Percentiles rank a stretch among this genome's conserved stretches.
Conservation (phyloP, 129 eudicot species). For the Lactuca sativa region DNA sequence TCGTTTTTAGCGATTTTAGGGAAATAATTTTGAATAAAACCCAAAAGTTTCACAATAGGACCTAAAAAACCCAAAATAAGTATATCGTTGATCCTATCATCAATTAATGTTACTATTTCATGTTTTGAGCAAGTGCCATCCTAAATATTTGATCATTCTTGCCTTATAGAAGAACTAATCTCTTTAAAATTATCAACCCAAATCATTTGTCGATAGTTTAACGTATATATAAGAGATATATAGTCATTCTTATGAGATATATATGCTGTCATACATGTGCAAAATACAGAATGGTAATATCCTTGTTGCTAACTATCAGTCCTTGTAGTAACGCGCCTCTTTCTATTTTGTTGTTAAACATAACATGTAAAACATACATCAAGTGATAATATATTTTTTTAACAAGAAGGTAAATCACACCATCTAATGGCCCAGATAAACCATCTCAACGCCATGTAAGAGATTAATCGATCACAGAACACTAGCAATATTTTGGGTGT, state of each 20-base stretch:
- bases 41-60: not conserved
- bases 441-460: no score
- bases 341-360: constrained; percentile 87
- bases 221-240: constrained; percentile 13
- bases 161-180: constrained; percentile 93
- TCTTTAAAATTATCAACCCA: constrained; percentile 31
- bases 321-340: constrained; percentile 82
- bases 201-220: not conserved
- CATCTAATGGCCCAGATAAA: no score
- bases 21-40: no score
- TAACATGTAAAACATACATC: constrained; percentile 43
- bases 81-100: not conserved
- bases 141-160: constrained; percentile 84
- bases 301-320: constrained; percentile 70
- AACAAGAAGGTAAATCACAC: no score
- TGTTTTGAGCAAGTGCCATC: constrained; percentile 64
- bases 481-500: no score
- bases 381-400: no score
- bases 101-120: constrained; percentile 56
- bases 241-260: not conserved
- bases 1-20: no score
- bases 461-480: no score
- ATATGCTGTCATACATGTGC: constrained; percentile 46
- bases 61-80: not conserved
- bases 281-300: constrained; percentile 46